Conservation (phyloP, 495 filamentous ascomycete genomes). For the Penicillium desertorum region DNA sequence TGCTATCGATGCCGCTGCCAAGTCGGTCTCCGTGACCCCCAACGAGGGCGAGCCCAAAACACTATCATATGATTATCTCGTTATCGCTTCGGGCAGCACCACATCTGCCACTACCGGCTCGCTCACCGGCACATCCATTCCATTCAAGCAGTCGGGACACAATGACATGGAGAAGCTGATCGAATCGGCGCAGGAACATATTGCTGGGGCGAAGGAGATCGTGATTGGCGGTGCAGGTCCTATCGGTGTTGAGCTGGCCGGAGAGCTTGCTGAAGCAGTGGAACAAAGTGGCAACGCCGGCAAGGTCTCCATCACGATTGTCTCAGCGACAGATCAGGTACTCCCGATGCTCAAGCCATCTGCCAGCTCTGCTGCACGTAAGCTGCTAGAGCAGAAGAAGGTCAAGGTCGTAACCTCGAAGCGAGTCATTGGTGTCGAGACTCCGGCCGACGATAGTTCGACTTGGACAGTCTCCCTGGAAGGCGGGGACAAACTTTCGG, state of each 20-base stretch:
- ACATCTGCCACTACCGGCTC: slow-evolving; percentile 46
- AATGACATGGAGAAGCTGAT: slow-evolving; percentile 46
- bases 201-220: slow-evolving; percentile 57
- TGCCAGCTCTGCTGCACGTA: slow-evolving; percentile 28
- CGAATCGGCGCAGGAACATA: slow-evolving; percentile 42
- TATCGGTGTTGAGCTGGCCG: slow-evolving; percentile 64
- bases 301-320: slow-evolving; percentile 47
- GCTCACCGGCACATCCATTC: slow-evolving; percentile 41
- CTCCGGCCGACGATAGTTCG: slow-evolving; percentile 12
- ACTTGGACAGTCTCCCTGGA: slow-evolving; percentile 40
- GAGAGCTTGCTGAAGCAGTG: slow-evolving; percentile 55
- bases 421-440: slow-evolving; percentile 19
- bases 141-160: slow-evolving; percentile 51
- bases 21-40: slow-evolving; percentile 42
- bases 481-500: slow-evolving; percentile 40
- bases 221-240: slow-evolving; percentile 67
- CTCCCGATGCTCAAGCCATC: slow-evolving; percentile 33
- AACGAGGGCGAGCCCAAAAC: slow-evolving; percentile 27
- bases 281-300: slow-evolving; percentile 33
- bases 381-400: slow-evolving; percentile 26
- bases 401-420: slow-evolving; percentile 31
- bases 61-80: slow-evolving; percentile 53
- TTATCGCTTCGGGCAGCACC: slow-evolving; percentile 52
- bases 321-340: slow-evolving; percentile 38
- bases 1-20: slow-evolving; percentile 43